Evolutionary conservation across 169 alveolate genomes (phyloP).

Genomic region (Babesia bovis): DNA sequence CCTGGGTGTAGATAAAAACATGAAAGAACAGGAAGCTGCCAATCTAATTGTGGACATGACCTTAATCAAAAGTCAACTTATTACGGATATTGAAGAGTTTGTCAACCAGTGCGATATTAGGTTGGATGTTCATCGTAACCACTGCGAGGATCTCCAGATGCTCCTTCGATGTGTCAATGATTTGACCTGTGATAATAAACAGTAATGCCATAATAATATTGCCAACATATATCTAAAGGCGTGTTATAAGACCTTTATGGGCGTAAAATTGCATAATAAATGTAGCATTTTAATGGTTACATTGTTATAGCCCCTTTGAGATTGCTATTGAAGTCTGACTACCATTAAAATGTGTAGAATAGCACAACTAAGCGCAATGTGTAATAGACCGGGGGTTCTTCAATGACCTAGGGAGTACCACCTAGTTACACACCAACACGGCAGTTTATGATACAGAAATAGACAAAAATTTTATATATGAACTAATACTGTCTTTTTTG

Average conservation of each 20-base stretch:
- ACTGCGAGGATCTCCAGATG: conserved; percentile 14
- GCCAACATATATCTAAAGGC: too few species aligned
- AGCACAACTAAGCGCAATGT: too few species aligned
- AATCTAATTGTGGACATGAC: conserved; percentile 47
- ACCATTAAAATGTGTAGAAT: too few species aligned
- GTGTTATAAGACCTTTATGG: too few species aligned
- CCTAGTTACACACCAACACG: not conserved
- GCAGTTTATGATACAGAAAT: not conserved
- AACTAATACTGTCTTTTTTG: not conserved
- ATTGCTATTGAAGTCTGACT: too few species aligned
- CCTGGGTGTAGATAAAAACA: conserved; percentile 19
- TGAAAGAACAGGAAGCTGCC: conserved; percentile 38
- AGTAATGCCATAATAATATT: too few species aligned
- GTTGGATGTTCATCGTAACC: conserved; percentile 10
- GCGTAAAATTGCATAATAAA: too few species aligned
- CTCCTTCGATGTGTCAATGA: not conserved
- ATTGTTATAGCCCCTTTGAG: too few species aligned
- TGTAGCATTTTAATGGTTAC: too few species aligned
- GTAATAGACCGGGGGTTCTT: too few species aligned
- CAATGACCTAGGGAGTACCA: too few species aligned
- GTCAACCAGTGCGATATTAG: conserved; percentile 22
- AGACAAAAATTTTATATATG: not conserved
- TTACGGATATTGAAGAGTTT: conserved; percentile 43
- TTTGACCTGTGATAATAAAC: too few species aligned
- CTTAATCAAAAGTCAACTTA: conserved; percentile 38